phyloP scores from a whole-genome alignment of 148 eudicot species.

The Arctostaphylos glauca region DNA sequence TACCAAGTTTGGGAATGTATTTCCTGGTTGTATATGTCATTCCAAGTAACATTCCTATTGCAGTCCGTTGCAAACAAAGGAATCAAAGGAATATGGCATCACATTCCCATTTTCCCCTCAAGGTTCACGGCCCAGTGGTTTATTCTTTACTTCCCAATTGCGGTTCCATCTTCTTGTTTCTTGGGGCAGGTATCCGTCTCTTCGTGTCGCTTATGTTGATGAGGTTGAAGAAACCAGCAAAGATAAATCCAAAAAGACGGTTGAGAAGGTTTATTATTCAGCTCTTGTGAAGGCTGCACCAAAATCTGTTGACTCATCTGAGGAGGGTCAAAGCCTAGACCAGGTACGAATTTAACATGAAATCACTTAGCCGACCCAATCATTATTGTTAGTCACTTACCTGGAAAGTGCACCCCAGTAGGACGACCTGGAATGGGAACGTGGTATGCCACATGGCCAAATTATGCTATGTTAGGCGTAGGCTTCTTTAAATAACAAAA shows the following conservation, averaged over 20 bases:
- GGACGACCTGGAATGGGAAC: no score
- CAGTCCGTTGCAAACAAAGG: not conserved
- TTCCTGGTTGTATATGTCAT: not conserved
- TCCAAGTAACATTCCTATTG: not conserved
- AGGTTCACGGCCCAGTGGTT: not conserved
- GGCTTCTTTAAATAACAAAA: no score
- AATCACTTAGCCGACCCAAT: not conserved
- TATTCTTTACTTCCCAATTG: not conserved
- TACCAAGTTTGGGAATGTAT: not conserved
- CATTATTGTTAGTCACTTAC: not conserved
- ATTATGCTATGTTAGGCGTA: no score
- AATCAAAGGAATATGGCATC: not conserved
- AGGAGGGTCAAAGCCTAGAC: slow-evolving; percentile 53
- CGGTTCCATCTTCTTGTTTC: slow-evolving; percentile 3
- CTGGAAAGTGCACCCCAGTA: no score
- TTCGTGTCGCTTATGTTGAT: slow-evolving; percentile 73
- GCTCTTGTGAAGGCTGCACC: slow-evolving; percentile 68
- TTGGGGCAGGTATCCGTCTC: slow-evolving; percentile 55
- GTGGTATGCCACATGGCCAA: no score
- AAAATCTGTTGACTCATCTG: slow-evolving; percentile 53
- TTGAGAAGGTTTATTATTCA: slow-evolving; percentile 64
- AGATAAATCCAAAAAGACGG: slow-evolving; percentile 40
- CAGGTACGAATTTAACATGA: slow-evolving; percentile 45
- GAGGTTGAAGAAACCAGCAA: slow-evolving; percentile 59
- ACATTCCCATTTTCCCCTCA: not conserved